Base-by-base conservation (phyloP, 2,329 filamentous ascomycete genomes). In the Akanthomyces lecanii region DNA sequence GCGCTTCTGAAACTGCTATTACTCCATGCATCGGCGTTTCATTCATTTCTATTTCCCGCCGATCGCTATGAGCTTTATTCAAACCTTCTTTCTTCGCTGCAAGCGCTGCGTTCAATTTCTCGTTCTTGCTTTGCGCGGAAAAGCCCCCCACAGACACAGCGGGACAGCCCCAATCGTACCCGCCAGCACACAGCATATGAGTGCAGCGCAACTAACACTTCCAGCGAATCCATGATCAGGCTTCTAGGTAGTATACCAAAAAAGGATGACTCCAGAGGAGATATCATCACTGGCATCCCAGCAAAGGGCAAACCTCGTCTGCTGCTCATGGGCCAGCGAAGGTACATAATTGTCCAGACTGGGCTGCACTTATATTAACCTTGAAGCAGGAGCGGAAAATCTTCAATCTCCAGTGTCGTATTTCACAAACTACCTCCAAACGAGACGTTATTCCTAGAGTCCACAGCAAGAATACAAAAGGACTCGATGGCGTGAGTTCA, bases 381-480 rank as follows among this genome's bases (percentile, higher is more conserved):
- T 18, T 21, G 62, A 8, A 47, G 25, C 68, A 99, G 95, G 79
- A 97, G 93, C 73, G 95, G 95, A 65, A 99, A 99, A 75, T 98
- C 95, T 0, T 99, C 95, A 6, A 98, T 99, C 73, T 95, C 93
- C 30, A 98, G 92, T 72, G 96, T 99, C 54, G 94, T 99, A n/a
- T 98, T 99, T 72, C 93, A 98, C 77, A 99, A 99, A 75, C 88
- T 98, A 72, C 92, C 94, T 3, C 93, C 95, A 2, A 96, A 91
- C 69, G 96, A 99, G 78, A 98, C 95, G 0, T 79, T 99, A 18
- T 99, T 97, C 71, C 84, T 99, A 21, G 95, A 98, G 75, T 96
- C 95, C 0, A 99, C 95, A 4, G 93, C 92, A 11, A 85, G 91
- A 38, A 96, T 98, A 66, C 92, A 97, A 72, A 97, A 96, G 73